A percentile compares a stretch with the other conserved stretches of the same genome.
phyloP scores from a whole-genome alignment of 352 stramenopile species.

The Saprolegnia diclina region DNA sequence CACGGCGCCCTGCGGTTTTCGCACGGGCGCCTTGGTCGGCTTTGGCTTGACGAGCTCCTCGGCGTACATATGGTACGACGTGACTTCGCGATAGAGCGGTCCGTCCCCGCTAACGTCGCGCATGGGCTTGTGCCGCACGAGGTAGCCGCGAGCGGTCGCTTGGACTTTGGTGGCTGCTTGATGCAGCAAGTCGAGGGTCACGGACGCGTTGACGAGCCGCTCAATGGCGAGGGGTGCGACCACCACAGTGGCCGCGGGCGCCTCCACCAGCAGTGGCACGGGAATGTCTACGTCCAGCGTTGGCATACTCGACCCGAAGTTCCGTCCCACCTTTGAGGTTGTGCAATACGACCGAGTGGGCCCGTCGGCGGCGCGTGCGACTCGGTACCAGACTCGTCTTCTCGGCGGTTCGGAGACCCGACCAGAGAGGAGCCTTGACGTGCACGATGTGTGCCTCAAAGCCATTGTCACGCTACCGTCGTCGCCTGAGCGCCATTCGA shows the following conservation, averaged over 20 bases:
- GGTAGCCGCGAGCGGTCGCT: neutral
- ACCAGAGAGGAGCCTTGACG: too few species aligned
- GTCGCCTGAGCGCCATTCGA: neutral
- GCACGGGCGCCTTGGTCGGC: neutral
- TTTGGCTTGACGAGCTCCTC: slow-evolving; percentile 1
- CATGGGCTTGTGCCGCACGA: neutral
- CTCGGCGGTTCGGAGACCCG: too few species aligned
- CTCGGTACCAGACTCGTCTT: too few species aligned
- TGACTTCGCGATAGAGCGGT: neutral
- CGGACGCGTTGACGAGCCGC: neutral
- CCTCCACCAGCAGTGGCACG: neutral
- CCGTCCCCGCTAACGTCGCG: neutral
- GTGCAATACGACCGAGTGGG: neutral
- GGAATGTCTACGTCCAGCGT: neutral
- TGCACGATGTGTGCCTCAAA: neutral
- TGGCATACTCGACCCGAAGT: neutral
- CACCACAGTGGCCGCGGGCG: neutral
- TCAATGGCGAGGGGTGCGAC: too few species aligned
- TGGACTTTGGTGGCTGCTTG: slow-evolving; percentile 12
- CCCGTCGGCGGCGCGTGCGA: neutral
- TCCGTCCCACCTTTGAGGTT: neutral
- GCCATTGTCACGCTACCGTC: neutral
- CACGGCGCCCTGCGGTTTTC: neutral
- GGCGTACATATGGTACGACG: slow-evolving; percentile 5
- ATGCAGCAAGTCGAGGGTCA: neutral